Evolutionary conservation across 1,284 basidiomycete species (phyloP), one percentile per base, ranked within the genome.

Genomic region (Pseudozyma tsukubaensis): DNA sequence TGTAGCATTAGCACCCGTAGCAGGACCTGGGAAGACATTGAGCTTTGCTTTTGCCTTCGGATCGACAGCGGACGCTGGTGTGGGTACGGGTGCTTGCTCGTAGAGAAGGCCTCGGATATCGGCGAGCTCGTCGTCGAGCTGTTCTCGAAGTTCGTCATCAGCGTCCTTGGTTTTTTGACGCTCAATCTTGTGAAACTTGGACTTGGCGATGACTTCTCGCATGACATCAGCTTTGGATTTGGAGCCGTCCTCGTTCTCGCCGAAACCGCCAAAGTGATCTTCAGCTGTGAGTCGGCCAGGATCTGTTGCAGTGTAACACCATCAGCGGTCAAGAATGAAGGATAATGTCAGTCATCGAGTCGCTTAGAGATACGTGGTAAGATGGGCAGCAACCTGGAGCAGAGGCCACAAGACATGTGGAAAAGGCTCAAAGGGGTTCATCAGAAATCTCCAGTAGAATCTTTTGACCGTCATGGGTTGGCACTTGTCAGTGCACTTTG

Each of bases 161-260:
- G 91, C 87, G 74, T 95, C 93, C 73, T 90, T 91, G 84, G 94
- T 91, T 81, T 92, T 89, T 88, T 98, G 95, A 43, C 96, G 89
- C 76, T 90, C 90, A 62, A 92, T 86, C 93, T 97, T 84, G 58
- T 78, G 79, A 36, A 77, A 62, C 85, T 99, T 99, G 86, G 94
- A 96, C 86, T 99, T 99, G 13, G 94, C 92, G 52, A 99, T 94
- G 53, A 99, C 92, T 85, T 99, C 97, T 1, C 92, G 90, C 97
- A 99, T 99, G 68, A 98, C 93, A 83, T 99, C 95, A 4, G 92
- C 91, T 86, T 97, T 98, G 16, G 91, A 70, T 55, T 79, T 80
- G 19, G 59, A 65, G 51, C 80, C 74, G 11, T 72, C 88, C 39
- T 89, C 88, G 53, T 90, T 90, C 18, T 91, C 91, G 47, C 91